Conservation (phyloP, 1,284 basidiomycete genomes). For the Cutaneotrichosporon curvatum region DNA sequence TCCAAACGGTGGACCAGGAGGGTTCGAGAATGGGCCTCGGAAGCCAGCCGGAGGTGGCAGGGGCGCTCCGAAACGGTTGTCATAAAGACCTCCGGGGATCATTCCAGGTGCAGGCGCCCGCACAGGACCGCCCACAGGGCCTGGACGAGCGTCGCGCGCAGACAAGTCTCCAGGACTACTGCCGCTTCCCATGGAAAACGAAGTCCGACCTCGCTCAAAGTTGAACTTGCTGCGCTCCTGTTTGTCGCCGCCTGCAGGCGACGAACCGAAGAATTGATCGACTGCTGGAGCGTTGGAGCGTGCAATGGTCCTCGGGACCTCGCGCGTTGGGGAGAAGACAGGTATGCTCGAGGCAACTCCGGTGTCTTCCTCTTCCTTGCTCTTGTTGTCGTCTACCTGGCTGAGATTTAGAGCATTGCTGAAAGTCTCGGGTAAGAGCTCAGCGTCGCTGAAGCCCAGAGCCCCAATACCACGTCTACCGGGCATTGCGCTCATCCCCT, state of each 20-base stretch:
- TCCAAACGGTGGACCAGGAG: constrained; percentile 18
- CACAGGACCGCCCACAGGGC: constrained; percentile 16
- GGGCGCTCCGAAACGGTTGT: constrained; percentile 7
- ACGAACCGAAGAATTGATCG: constrained; percentile 15
- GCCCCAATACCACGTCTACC: constrained; percentile 26
- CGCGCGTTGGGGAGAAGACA: constrained; percentile 12
- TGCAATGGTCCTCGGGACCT: constrained; percentile 7
- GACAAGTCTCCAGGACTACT: constrained; percentile 3
- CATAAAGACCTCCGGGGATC: constrained; percentile 1
- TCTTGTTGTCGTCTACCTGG: constrained; percentile 48
- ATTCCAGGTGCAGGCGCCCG: constrained; percentile 2
- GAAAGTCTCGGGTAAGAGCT: constrained; percentile 59
- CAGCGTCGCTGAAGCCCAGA: constrained; percentile 62
- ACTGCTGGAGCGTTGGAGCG: constrained; percentile 7
- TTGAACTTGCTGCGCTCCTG: constrained; percentile 11
- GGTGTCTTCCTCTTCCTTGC: not conserved
- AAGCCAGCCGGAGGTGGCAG: constrained; percentile 1
- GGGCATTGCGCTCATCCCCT: constrained; percentile 62
- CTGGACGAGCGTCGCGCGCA: constrained; percentile 8
- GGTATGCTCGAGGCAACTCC: constrained; percentile 12
- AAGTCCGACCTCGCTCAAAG: constrained; percentile 4
- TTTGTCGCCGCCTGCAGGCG: constrained; percentile 8
- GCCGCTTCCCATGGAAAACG: constrained; percentile 1
- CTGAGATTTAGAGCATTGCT: constrained; percentile 57
- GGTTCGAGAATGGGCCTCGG: constrained; percentile 12